These are phyloP conservation scores for Alopecurus myosuroides DNA, from an alignment of 176 grass and related monocot genomes.

Conservation along the genomic window DNA sequence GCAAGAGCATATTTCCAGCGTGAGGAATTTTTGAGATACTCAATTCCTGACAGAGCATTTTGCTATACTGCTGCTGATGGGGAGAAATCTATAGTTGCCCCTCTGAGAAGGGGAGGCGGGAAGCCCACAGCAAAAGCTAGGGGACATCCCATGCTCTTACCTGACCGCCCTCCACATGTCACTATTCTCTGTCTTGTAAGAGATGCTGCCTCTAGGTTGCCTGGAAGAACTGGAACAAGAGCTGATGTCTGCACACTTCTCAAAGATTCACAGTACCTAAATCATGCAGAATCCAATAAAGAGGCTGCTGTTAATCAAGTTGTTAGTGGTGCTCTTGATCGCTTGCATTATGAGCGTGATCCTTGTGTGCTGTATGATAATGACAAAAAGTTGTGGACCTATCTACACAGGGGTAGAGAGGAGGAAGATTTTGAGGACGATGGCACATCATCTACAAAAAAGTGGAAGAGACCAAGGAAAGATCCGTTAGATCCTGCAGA, in stretches of 20 bases:
- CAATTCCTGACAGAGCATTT: constrained; percentile 96
- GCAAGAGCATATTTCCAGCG: constrained; percentile 75
- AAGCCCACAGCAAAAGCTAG: constrained; percentile 98
- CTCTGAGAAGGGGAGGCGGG: constrained; percentile 88
- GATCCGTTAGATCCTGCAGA: constrained; percentile 64
- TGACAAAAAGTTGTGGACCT: constrained; percentile 98
- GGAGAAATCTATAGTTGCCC: constrained; percentile 94
- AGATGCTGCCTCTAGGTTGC: constrained; percentile 91
- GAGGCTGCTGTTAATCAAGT: constrained; percentile 88
- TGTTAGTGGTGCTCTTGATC: constrained; percentile 94
- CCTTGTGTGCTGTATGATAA: constrained; percentile 94
- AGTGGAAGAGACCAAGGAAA: constrained; percentile 97
- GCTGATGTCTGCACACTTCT: constrained; percentile 96
- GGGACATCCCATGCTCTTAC: constrained; percentile 96
- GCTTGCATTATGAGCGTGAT: constrained; percentile 96
- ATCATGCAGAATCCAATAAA: constrained; percentile 68
- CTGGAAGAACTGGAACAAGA: constrained; percentile 90
- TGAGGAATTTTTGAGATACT: constrained; percentile 95
- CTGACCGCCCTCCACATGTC: constrained; percentile 91
- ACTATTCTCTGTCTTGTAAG: constrained; percentile 97
- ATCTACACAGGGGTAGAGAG: constrained; percentile 93
- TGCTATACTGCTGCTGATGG: constrained; percentile 96
- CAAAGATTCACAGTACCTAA: constrained; percentile 92
- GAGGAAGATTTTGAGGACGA: constrained; percentile 99
- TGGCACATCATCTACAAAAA: constrained; percentile 94